These are phyloP conservation scores for Rhizomucor pusillus DNA, from an alignment of 371 early-diverging fungal species.

Conservation along the genomic window DNA sequence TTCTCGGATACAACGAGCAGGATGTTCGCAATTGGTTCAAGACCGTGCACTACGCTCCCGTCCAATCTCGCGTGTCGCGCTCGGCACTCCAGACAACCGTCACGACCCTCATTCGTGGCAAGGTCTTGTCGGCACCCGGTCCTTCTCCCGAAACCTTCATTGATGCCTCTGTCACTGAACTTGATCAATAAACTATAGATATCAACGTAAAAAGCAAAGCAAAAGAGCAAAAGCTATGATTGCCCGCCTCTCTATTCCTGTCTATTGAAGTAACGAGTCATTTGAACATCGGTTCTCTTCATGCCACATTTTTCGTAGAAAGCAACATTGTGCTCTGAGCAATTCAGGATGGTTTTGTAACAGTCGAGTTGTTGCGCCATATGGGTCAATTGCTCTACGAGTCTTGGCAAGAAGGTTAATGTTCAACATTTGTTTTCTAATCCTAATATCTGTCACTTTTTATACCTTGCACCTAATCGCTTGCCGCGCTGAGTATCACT, in stretches of 20 bases:
- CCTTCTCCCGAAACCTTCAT: conserved; percentile 20
- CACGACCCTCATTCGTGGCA: conserved; percentile 54
- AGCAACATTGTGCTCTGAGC: conserved; percentile 77
- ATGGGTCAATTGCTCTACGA: conserved; percentile 65
- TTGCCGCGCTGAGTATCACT: conserved; percentile 84
- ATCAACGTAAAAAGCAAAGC: too few species aligned
- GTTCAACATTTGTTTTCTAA: too few species aligned
- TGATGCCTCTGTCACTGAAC: conserved; percentile 5
- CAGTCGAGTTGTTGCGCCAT: conserved; percentile 56
- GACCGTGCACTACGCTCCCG: conserved; percentile 59
- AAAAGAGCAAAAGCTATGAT: too few species aligned
- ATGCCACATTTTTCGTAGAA: conserved; percentile 96
- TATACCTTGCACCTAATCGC: conserved; percentile 60
- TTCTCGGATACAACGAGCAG: conserved; percentile 56
- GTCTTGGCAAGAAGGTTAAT: too few species aligned
- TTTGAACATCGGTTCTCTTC: conserved; percentile 81
- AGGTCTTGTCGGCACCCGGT: conserved; percentile 41
- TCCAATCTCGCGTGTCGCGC: conserved; percentile 48
- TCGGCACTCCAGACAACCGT: conserved; percentile 50
- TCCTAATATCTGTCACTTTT: too few species aligned
- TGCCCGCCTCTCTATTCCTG: conserved; percentile 2
- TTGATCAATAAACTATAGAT: background rate
- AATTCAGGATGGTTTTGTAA: conserved; percentile 86
- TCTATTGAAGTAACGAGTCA: conserved; percentile 63
- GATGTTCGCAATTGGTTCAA: conserved; percentile 76